phyloP scores from a whole-genome alignment of 2,329 filamentous ascomycete species.

The Ceratocystis lukuohia region DNA sequence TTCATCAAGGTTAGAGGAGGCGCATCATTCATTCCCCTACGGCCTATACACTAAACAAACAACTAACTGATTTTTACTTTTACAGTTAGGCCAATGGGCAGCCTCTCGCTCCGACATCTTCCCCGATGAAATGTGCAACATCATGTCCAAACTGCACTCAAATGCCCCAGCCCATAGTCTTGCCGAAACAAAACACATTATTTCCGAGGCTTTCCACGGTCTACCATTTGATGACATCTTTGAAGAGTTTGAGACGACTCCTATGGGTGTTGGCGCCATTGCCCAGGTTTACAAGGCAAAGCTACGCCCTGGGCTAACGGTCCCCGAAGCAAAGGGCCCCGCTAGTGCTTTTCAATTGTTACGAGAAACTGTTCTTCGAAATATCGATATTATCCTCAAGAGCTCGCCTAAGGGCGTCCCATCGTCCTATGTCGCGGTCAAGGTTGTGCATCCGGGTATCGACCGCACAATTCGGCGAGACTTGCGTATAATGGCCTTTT shows the following conservation, averaged over 20 bases:
- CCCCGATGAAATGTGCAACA: slow-evolving; percentile 75
- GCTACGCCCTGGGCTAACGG: slow-evolving; percentile 58
- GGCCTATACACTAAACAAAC: not conserved
- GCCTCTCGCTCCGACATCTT: slow-evolving; percentile 95
- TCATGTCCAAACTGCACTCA: slow-evolving; percentile 92
- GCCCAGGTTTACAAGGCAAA: slow-evolving; percentile 97
- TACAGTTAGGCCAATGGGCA: slow-evolving; percentile 91
- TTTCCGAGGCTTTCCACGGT: slow-evolving; percentile 69
- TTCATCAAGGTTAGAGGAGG: slow-evolving; percentile 70
- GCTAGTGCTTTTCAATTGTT: slow-evolving; percentile 18
- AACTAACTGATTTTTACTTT: not conserved
- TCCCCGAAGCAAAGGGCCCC: slow-evolving; percentile 26
- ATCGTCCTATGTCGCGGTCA: slow-evolving; percentile 86
- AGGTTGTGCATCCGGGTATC: slow-evolving; percentile 84
- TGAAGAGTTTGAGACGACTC: slow-evolving; percentile 81
- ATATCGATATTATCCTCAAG: slow-evolving; percentile 76
- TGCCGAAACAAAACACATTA: slow-evolving; percentile 60
- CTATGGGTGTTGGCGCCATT: slow-evolving; percentile 87
- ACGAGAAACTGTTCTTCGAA: slow-evolving; percentile 47
- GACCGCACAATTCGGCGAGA: slow-evolving; percentile 85
- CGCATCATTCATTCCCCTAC: not conserved
- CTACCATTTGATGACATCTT: slow-evolving; percentile 81
- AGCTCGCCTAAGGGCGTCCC: slow-evolving; percentile 73
- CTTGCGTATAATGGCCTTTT: slow-evolving; percentile 84
- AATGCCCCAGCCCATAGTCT: slow-evolving; percentile 87